A percentile compares a stretch with the other conserved stretches of the same genome.
These are phyloP conservation scores for Mycena venus DNA, from an alignment of 768 basidiomycete genomes.

Conservation along the genomic window DNA sequence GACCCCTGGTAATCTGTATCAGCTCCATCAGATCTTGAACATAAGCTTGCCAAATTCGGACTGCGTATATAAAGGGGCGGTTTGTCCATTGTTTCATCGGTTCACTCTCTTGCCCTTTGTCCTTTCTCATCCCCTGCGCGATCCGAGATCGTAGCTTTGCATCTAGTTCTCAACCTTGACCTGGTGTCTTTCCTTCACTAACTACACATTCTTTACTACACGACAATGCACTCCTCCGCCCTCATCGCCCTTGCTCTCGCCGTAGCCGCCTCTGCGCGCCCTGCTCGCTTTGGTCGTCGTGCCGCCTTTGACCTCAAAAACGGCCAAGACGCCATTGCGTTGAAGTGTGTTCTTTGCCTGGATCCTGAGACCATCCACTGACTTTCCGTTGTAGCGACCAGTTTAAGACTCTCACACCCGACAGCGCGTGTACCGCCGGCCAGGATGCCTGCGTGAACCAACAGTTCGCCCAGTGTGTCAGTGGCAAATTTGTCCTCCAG, in stretches of 20 bases:
- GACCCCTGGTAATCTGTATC: background rate
- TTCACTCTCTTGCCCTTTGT: slow-evolving; percentile 27
- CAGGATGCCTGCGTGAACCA: slow-evolving; percentile 63
- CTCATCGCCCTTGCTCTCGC: slow-evolving; percentile 52
- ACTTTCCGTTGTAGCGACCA: slow-evolving; percentile 41
- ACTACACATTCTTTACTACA: slow-evolving; percentile 28
- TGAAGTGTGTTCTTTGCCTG: slow-evolving; percentile 48
- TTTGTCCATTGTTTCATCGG: background rate
- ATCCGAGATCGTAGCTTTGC: slow-evolving; percentile 44
- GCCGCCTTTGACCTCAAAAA: slow-evolving; percentile 50
- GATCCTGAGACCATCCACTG: background rate
- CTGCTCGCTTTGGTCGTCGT: slow-evolving; percentile 48
- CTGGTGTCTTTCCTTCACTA: slow-evolving; percentile 43
- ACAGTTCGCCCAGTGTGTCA: slow-evolving; percentile 70
- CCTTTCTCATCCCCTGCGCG: slow-evolving; percentile 34
- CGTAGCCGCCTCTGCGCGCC: slow-evolving; percentile 50
- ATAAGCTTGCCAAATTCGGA: background rate
- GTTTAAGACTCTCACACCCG: slow-evolving; percentile 49
- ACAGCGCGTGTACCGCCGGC: slow-evolving; percentile 52
- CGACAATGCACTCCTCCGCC: slow-evolving; percentile 53
- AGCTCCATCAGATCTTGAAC: slow-evolving; percentile 26
- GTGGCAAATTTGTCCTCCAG: slow-evolving; percentile 56
- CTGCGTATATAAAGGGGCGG: background rate
- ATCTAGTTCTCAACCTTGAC: slow-evolving; percentile 36
- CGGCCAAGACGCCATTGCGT: slow-evolving; percentile 55